A percentile compares a stretch with the other conserved stretches of the same genome.
These are phyloP conservation scores for Penicillium odoratum DNA, from an alignment of 495 filamentous ascomycete species.

Conservation along the genomic window DNA sequence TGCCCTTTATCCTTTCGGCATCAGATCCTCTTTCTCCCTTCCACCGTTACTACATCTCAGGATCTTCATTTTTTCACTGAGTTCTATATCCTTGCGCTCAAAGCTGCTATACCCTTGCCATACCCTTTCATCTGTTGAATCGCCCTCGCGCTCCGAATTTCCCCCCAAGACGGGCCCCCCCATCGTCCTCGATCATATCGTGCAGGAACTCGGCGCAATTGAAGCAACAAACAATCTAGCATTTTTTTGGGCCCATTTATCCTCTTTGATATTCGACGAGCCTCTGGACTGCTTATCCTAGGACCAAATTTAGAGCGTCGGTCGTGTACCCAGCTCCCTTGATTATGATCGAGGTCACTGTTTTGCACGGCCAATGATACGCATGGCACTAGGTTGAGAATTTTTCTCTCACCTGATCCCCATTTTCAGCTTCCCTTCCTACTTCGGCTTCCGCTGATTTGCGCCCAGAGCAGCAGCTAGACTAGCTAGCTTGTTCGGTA, in stretches of 20 bases:
- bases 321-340: slow-evolving; percentile 5
- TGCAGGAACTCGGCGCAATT: slow-evolving; percentile 1
- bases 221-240: neutral
- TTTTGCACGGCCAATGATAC: slow-evolving; percentile 24
- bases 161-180: neutral
- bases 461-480: slow-evolving; percentile 17
- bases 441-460: slow-evolving; percentile 23
- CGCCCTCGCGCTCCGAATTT: neutral
- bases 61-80: neutral
- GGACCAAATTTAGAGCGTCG: neutral
- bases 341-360: slow-evolving; percentile 30
- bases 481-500: slow-evolving; percentile 27
- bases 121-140: neutral
- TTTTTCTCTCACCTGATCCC: slow-evolving; percentile 13
- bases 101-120: neutral
- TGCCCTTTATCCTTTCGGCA: slow-evolving; percentile 1
- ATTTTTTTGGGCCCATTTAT: neutral
- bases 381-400: slow-evolving; percentile 35
- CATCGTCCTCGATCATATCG: neutral
- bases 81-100: neutral
- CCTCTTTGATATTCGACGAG: neutral
- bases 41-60: neutral
- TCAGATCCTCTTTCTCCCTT: neutral
- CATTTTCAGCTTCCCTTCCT: slow-evolving; percentile 33
- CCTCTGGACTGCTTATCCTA: neutral